Conservation (phyloP, 257 asterid genomes). For the Anisodus tanguticus region DNA sequence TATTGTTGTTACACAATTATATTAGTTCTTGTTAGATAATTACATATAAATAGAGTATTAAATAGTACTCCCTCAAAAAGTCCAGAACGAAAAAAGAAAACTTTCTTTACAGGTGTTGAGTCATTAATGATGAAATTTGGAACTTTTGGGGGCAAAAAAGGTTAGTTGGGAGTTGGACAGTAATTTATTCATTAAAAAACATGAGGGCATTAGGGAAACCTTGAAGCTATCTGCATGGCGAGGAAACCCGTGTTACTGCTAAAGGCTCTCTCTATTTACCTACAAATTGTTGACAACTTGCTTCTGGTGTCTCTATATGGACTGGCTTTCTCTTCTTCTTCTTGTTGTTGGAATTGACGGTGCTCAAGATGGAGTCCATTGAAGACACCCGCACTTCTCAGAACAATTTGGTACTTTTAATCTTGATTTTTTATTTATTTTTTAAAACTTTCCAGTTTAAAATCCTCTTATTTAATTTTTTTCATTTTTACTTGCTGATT, state of each 20-base stretch:
- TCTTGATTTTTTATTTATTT: not conserved
- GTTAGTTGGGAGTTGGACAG: conserved; percentile 9
- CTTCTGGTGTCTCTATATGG: conserved; percentile 25
- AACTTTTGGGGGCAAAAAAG: not conserved
- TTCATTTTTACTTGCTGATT: not conserved
- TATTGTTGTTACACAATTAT: too few relatives aligned
- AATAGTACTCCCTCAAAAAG: too few relatives aligned
- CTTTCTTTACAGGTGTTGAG: not conserved
- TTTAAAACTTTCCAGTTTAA: not conserved
- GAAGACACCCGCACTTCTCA: conserved; percentile 14
- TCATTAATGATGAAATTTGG: not conserved
- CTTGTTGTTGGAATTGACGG: conserved; percentile 15
- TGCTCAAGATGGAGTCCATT: conserved; percentile 24
- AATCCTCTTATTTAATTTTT: not conserved
- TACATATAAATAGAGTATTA: too few relatives aligned
- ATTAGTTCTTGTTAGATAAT: too few relatives aligned
- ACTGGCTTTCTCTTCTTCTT: conserved; percentile 4
- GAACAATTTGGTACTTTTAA: conserved; percentile 16
- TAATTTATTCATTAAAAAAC: not conserved
- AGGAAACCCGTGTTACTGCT: not conserved
- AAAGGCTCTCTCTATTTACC: not conserved
- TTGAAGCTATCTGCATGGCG: conserved; percentile 26
- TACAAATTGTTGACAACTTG: not conserved
- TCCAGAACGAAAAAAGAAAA: not conserved
- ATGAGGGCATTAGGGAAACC: too few relatives aligned